Evolutionary conservation across 495 filamentous ascomycete genomes (phyloP), one percentile per base, ranked within the genome.

Genomic region (Letharia lupina): DNA sequence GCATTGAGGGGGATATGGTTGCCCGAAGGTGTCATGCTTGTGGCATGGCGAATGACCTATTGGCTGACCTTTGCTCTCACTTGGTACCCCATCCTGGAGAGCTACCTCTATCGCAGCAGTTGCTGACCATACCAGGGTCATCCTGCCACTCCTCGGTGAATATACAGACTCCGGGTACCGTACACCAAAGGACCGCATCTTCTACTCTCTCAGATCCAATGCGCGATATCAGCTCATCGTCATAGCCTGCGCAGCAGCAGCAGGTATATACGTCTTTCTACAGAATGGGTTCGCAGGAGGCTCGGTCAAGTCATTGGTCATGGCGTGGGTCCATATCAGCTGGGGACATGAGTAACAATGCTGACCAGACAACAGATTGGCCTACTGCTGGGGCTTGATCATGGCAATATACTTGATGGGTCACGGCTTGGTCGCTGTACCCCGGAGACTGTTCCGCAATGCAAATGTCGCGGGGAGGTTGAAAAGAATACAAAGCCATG

Each of bases 341-440:
- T 28, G 23, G 8, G 18, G 13, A 23, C n/a, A 35, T 48, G 0
- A 16, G 31, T 54, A 15, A 8, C 11, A 12, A 41, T 35, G 28
- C 58, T 67, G 33, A 69, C 42, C 20, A 41, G 50, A 33, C 2
- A 31, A 28, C 48, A 72, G 70, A 28, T 79, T 97, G 63, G 92
- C 91, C 42, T 97, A 98, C 76, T 88, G 90, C 69, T 98, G 92
- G 89, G 91, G 91, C 67, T 80, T 98, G 69, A 78, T 91, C 4
- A 79, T 97, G 64, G 94, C 91, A 20, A 96, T 98, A 65, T 96
- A 93, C 72, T 82, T 98, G 31, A 97, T 98, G 94, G 94, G 94
- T 10, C 93, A 98, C 70, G 94, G 94, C 13, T 79, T 98, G 47
- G 94, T 98, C 52, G 88, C 94, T 16, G 89, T 98, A 58, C 94